Conservation (phyloP, 768 basidiomycete genomes). For the Suillus subaureus region DNA sequence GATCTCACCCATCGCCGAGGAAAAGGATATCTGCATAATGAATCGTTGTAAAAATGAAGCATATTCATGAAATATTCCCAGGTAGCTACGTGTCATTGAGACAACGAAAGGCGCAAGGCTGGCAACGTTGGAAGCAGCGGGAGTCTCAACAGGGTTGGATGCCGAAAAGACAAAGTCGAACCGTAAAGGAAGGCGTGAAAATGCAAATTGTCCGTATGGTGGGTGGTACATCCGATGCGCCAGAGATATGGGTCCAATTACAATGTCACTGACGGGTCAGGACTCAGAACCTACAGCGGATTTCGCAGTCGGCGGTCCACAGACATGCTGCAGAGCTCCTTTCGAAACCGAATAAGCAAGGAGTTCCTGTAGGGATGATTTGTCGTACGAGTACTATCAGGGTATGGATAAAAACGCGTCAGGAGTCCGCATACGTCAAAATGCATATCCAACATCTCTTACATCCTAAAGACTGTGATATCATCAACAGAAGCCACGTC, state of each 20-base stretch:
- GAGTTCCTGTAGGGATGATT: not conserved
- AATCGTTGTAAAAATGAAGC: not conserved
- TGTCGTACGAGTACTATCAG: not conserved
- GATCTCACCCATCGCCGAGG: not conserved
- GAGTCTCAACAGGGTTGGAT: too few species aligned
- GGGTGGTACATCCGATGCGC: too few species aligned
- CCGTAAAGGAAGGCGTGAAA: too few species aligned
- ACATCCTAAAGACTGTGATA: too few species aligned
- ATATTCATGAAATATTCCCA: not conserved
- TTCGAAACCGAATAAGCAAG: not conserved
- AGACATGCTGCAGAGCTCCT: not conserved
- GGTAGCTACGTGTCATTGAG: not conserved
- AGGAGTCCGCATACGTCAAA: too few species aligned
- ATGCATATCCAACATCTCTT: too few species aligned
- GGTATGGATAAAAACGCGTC: not conserved
- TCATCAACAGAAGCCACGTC: too few species aligned
- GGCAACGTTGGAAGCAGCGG: too few species aligned
- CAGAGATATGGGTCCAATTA: too few species aligned
- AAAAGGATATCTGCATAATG: not conserved
- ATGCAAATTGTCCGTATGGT: too few species aligned
- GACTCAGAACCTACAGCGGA: not conserved
- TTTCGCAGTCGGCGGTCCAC: not conserved
- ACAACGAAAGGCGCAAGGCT: not conserved
- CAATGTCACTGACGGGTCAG: not conserved
- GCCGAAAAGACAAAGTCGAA: too few species aligned